Conservation (phyloP, 2,329 filamentous ascomycete genomes). For the Corynespora cassiicola region DNA sequence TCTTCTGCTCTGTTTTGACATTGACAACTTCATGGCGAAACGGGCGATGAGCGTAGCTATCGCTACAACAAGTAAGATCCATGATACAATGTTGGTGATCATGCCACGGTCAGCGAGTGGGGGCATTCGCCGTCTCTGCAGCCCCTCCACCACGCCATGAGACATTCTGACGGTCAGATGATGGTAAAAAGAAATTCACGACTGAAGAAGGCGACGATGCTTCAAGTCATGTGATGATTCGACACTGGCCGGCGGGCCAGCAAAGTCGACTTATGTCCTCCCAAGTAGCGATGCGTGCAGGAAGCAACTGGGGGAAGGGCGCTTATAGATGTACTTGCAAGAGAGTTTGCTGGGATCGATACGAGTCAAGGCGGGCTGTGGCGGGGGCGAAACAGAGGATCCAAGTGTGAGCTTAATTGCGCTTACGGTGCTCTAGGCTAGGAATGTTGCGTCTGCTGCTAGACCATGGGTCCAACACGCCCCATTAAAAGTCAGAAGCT, state of each 20-base stretch:
- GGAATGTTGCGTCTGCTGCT: slow-evolving; percentile 11
- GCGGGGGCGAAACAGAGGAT: slow-evolving; percentile 18
- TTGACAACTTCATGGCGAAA: slow-evolving; percentile 32
- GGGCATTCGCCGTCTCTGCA: slow-evolving; percentile 18
- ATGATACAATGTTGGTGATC: slow-evolving; percentile 31
- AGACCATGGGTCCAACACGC: slow-evolving; percentile 6
- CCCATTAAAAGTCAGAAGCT: slow-evolving; percentile 10
- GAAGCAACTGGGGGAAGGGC: slow-evolving; percentile 13
- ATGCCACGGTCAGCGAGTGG: slow-evolving; percentile 19
- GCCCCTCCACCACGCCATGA: slow-evolving; percentile 10
- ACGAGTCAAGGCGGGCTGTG: slow-evolving; percentile 18
- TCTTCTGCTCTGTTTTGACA: slow-evolving; percentile 18
- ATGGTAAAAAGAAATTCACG: slow-evolving; percentile 8
- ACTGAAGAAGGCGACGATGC: slow-evolving; percentile 5
- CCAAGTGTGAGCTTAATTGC: slow-evolving; percentile 27
- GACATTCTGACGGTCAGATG: slow-evolving; percentile 14
- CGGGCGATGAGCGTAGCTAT: slow-evolving; percentile 28
- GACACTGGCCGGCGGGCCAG: slow-evolving; percentile 27
- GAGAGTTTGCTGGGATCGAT: slow-evolving; percentile 16
- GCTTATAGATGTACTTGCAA: slow-evolving; percentile 22
- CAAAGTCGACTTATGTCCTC: slow-evolving; percentile 21
- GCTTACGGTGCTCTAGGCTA: slow-evolving; percentile 23
- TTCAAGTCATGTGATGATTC: slow-evolving; percentile 24
- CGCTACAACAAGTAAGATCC: slow-evolving; percentile 29
- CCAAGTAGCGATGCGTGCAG: slow-evolving; percentile 8